These are phyloP conservation scores for Metschnikowia similis DNA, from an alignment of 805 yeast species.

Conservation along the genomic window DNA sequence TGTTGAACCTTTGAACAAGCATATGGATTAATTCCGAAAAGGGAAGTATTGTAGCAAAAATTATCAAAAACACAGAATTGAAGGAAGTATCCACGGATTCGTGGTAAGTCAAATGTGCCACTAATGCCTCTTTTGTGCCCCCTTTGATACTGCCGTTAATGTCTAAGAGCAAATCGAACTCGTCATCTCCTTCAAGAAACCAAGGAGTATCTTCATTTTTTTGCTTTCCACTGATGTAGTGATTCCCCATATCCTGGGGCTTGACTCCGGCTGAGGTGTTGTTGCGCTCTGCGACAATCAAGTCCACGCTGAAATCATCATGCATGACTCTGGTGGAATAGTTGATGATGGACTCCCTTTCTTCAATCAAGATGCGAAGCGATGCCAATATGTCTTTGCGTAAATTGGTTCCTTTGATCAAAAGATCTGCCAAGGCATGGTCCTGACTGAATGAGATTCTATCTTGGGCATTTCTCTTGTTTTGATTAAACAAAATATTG, in stretches of 20 bases:
- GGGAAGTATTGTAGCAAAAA: constrained; percentile 71
- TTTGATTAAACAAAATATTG: constrained; percentile 43
- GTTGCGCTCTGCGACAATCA: constrained; percentile 46
- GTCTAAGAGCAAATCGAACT: constrained; percentile 53
- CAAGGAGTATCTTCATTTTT: constrained; percentile 53
- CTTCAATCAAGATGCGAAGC: constrained; percentile 60
- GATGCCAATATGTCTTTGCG: constrained; percentile 34
- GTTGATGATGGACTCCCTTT: constrained; percentile 63
- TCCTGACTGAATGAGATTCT: constrained; percentile 39
- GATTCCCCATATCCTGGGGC: constrained; percentile 32
- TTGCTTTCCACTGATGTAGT: constrained; percentile 32
- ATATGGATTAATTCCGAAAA: constrained; percentile 57
- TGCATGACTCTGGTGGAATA: constrained; percentile 78
- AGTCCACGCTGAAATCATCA: constrained; percentile 59
- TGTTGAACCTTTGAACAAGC: constrained; percentile 60
- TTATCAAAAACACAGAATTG: constrained; percentile 64
- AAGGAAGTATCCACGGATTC: constrained; percentile 57
- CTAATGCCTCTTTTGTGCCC: constrained; percentile 72
- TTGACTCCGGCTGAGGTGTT: constrained; percentile 36
- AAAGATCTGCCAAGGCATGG: constrained; percentile 34
- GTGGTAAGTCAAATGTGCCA: constrained; percentile 79
- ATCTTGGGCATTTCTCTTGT: constrained; percentile 32
- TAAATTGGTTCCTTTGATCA: constrained; percentile 32
- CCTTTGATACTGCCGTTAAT: constrained; percentile 73
- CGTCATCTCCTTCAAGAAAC: constrained; percentile 68